Evolutionary conservation across 108 stramenopile species (phyloP).

Genomic region (Discostella pseudostelligera): DNA sequence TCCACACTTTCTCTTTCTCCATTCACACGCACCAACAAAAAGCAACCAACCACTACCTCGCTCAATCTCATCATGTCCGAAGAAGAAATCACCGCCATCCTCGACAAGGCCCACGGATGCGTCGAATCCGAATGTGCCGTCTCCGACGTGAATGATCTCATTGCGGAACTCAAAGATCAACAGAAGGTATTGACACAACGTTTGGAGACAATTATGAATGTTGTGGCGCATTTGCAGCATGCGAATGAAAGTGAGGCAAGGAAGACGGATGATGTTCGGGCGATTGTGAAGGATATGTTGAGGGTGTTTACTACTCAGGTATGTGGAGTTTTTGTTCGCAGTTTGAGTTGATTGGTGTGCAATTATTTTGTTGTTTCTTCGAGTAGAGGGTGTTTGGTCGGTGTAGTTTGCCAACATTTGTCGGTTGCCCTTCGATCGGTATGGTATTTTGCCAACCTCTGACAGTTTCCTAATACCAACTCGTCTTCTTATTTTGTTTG

Average conservation of each 20-base stretch:
- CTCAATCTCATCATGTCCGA: conserved; percentile 59
- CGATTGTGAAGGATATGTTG: conserved; percentile 72
- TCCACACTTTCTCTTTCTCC: conserved; percentile 2
- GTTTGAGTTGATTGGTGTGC: neutral
- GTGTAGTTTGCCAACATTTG: too few species aligned
- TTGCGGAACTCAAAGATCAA: conserved; percentile 66
- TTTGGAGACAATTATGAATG: conserved; percentile 61
- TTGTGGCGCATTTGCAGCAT: conserved; percentile 62
- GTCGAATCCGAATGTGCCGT: conserved; percentile 68
- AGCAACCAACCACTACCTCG: conserved; percentile 9
- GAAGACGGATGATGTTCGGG: conserved; percentile 65
- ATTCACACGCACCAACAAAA: neutral
- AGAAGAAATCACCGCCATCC: conserved; percentile 57
- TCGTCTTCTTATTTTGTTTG: too few species aligned
- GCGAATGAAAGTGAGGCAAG: conserved; percentile 60
- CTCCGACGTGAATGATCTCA: conserved; percentile 64
- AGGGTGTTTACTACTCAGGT: conserved; percentile 61
- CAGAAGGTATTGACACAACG: conserved; percentile 59
- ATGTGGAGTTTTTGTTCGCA: neutral
- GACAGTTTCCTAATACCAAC: too few species aligned
- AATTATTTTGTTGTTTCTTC: too few species aligned
- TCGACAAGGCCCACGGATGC: conserved; percentile 60
- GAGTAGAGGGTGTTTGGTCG: too few species aligned
- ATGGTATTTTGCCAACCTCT: too few species aligned
- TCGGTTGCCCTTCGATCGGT: too few species aligned